Base-by-base conservation (phyloP, 2,329 filamentous ascomycete species). In the Penicillium decumbens region DNA sequence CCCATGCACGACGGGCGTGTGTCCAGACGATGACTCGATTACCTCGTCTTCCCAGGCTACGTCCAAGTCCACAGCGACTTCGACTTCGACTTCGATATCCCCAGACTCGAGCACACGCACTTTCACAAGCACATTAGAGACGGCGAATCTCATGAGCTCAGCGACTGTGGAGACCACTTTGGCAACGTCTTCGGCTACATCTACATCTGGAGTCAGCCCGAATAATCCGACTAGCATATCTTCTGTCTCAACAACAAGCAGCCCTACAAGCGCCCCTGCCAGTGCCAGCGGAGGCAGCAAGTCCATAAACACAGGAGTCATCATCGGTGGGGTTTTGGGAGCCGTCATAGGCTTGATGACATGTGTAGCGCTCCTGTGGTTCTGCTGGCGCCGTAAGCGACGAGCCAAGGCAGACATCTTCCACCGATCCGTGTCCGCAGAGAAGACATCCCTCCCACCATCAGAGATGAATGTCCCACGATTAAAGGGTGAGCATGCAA, bases 1-100 rank as follows among this genome's bases (percentile, higher is more conserved):
- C 49, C 65, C 67, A 24, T 69, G 68, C 47, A 54, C 49, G 9
- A 48, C 47, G 28, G 65, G 65, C 1, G 30, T 61, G 2, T 70
- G 67, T 57, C 61, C 60, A 8, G 63, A 65, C 29, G 51, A 58
- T 27, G 41, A 49, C 13, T 38, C 18, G 38, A 37, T 9, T 5
- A 28, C 12, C 15, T 18, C 15, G 12, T 42, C 23, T 9, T 41
- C 6, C 9, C 20, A 10, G 37, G 24, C 18, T 38, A 38, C 18
- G 12, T 13, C 35, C 9, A 28, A 28, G 28, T 29, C 28, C 10
- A 29, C 15, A 18, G 15, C 15, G 15, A 18, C 27, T 8, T 29
- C 28, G 28, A 18, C 27, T 8, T 29, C 28, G 28, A 29, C 28
- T 12, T 29, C 28, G 9, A 29, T 3, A 12, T 29, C 28, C 28